A percentile compares a stretch with the other conserved stretches of the same genome.
Evolutionary conservation across 768 basidiomycete genomes (phyloP).

Genomic region (Omphalotus guepiniiformis): DNA sequence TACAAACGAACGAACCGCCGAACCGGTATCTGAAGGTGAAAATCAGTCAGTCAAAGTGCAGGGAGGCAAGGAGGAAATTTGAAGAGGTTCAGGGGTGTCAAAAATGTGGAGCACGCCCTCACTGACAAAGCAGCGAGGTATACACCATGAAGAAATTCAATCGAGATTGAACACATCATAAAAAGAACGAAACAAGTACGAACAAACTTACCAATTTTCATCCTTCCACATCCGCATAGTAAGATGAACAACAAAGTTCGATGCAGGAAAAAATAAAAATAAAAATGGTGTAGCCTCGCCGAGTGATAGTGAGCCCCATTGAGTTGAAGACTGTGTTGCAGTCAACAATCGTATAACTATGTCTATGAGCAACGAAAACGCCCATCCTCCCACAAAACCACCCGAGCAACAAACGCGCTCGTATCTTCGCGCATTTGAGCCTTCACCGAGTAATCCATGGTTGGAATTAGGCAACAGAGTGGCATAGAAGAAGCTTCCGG

Average conservation of each 20-base stretch:
- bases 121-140: constrained; percentile 39
- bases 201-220: constrained; percentile 12
- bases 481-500: constrained; percentile 44
- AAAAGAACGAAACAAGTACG: constrained; percentile 18
- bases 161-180: constrained; percentile 54
- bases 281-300: constrained; percentile 34
- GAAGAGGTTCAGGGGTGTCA: constrained; percentile 70
- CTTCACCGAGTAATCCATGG: constrained; percentile 32
- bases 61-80: no score
- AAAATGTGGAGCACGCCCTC: constrained; percentile 72
- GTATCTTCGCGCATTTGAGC: constrained; percentile 68
- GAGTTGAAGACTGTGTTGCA: constrained; percentile 54
- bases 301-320: constrained; percentile 91
- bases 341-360: constrained; percentile 83
- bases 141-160: constrained; percentile 96
- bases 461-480: constrained; percentile 49
- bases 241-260: constrained; percentile 50
- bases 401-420: constrained; percentile 57
- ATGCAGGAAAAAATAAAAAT: constrained; percentile 49
- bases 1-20: no score
- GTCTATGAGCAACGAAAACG: constrained; percentile 74
- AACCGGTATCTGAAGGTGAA: no score
- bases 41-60: no score
- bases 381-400: constrained; percentile 31
- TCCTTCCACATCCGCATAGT: background rate